Base-by-base conservation (phyloP, 495 filamentous ascomycete genomes). In the Podospora fimiseda region DNA sequence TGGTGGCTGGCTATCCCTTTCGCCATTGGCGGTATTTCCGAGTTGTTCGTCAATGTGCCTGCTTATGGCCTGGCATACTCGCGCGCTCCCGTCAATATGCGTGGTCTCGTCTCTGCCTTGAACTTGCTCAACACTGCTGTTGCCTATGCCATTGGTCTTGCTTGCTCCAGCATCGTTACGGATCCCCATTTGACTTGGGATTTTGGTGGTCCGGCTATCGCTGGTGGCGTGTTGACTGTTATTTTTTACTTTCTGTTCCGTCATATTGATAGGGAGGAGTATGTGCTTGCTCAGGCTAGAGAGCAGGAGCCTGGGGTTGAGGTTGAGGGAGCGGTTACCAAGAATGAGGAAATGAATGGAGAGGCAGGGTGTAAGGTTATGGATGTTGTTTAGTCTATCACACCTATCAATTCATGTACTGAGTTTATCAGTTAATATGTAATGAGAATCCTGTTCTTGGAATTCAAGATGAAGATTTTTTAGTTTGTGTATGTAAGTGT, bases 11-110 rank as follows among this genome's bases (percentile, higher is more conserved):
- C 67, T 16, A 70, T 79, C 4, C 74, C 75, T 1, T 80, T 63
- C 52, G 74, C 73, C 22, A 61, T 78, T 14, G 74, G 75, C n/a
- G 86, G 82, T 46, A 69, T 88, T 24, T 82, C 81, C 7, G 86
- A 89, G 58, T 75, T 84, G 53, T 87, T 89, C 55, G 73, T 79
- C 55, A 84, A 82, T 36, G 82, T 88, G 2, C 87, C 85, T 0
- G 84, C 81, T 0, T 82, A 86, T 58, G 86, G 85, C 61, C 79
- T 88, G 57, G 86, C 85, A 2, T 89, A 85, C 70, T 82, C 84
- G 6, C 81, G 85, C 21, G 80, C 86, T 0, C 85, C 86, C 0
- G 66, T 76, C 20, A 78, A 74, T 57, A 89, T 89, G 86, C 79
- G 82, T 50, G 79, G 79, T 42, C 74, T 88, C 27, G 81, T 89